Percentiles rank a stretch among this genome's conserved stretches.
phyloP scores from a whole-genome alignment of 176 grass and related monocot species.

The Lolium multiflorum region DNA sequence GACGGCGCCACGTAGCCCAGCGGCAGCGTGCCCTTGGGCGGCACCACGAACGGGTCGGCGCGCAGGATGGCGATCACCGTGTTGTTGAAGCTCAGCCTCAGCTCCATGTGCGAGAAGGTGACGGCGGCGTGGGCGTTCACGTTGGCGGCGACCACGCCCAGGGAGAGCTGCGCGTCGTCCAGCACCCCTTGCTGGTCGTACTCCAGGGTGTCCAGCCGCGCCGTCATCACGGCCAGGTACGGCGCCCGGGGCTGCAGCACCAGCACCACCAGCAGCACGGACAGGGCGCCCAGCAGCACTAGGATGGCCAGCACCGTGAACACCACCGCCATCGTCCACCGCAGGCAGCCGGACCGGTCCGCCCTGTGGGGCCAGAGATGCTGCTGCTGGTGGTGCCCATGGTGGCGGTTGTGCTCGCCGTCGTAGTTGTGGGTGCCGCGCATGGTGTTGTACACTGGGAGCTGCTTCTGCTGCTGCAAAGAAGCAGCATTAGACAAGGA shows the following conservation, averaged over 20 bases:
- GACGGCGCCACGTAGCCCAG: conserved; percentile 64
- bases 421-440: neutral
- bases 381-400: neutral
- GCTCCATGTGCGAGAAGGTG: conserved; percentile 49
- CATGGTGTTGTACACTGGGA: neutral
- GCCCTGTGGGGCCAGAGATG: neutral
- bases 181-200: conserved; percentile 67
- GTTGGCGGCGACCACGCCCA: conserved; percentile 56
- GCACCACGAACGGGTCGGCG: conserved; percentile 51
- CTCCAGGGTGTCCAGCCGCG: conserved; percentile 47
- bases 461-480: neutral
- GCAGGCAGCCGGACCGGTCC: conserved; percentile 10
- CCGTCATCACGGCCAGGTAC: conserved; percentile 51
- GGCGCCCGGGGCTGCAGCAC: conserved; percentile 53
- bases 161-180: conserved; percentile 43
- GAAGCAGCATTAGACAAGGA: conserved; percentile 3
- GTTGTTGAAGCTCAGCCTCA: conserved; percentile 55
- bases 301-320: conserved; percentile 57
- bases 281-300: conserved; percentile 47
- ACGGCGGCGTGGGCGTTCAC: conserved; percentile 52
- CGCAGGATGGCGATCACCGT: conserved; percentile 54
- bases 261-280: conserved; percentile 51
- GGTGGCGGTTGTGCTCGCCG: neutral
- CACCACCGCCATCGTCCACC: conserved; percentile 54
- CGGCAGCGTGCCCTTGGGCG: conserved; percentile 36